Base-by-base conservation (phyloP, 441 rosid species). In the Macaranga tanarius region DNA sequence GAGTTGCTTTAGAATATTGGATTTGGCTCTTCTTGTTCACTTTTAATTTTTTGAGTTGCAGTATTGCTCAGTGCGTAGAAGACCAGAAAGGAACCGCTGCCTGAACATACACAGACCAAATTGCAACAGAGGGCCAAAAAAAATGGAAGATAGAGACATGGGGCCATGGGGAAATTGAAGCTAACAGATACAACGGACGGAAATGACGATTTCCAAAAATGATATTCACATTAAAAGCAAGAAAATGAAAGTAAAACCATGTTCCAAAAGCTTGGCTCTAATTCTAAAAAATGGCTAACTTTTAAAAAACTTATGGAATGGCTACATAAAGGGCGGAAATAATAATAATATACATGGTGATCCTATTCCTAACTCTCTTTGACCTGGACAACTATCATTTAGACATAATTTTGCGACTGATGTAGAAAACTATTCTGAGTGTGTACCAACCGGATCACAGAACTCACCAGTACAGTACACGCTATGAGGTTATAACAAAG, bases 281-380 rank as follows among this genome's bases (percentile, higher is more conserved):
- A 26, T 57, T 38, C 78, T 48, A 70, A 69, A 79, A 71, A 67
- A 68, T 75, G 72, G 67, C 69, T 64, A 52, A 56, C 65, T 31
- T 45, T 28, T 17, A 68, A 47, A 73, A 59, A 59, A 69, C 70
- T 71, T 59, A 48, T 58, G 25, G 50, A 75, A 77, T 74, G 76
- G 70, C 80, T 77, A 79, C 75, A 75, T 66, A 31, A 17, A 60
- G 23, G 17, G 56, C 61, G 50, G 16, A 5, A 79, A 76, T 65
- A 75, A 78, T 65, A 75, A 78, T 63, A 78, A 82, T 82, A 68
- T 85, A 87, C 85, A 85, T 38, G 83, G 76, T 60, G 69, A 82
- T 66, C 78, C 86, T 82, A 79, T 47, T 62, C 79, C 87, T 80
- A 80, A 73, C 64, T 66, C 81, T 77, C 79, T 70, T 48, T 73